Base-by-base conservation (phyloP, 176 grass and related monocot genomes). In the Paspalum vaginatum region DNA sequence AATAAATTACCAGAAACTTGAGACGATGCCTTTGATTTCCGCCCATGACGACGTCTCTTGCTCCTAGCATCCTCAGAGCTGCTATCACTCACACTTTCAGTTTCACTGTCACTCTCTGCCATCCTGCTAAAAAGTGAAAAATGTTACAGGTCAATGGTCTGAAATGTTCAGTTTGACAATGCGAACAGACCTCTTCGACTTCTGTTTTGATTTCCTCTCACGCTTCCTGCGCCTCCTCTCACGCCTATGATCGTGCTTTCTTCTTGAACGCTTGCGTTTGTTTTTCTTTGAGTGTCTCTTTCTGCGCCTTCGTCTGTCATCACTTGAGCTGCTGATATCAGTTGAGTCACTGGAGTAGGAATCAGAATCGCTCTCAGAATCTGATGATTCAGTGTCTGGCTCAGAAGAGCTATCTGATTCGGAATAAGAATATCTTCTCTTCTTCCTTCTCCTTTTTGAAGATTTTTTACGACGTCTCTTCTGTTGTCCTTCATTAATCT, bases 251-350 rank as follows among this genome's bases (percentile, higher is more conserved):
- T 95, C 97, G 52, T 84, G 91, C 81, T 88, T 96, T 84, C 97
- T 84, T 85, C 80, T 96, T 68, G 79, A 73, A 65, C 74, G 90
- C 84, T 93, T 99, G 61, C 72, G 71, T 66, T 99, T 98, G 40
- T 89, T 89, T 82, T 74, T 90, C 73, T 78, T 99, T 2, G 84
- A 89, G 52, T 82, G 80, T 60, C 80, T 94, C 88, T 84, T 99
- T 79, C 68, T 85, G 38, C 58, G 85, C 76, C 68, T 91, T 68
- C 88, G 88, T 57, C 89, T 73, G 44, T 96, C 97, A 84, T 93
- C 90, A 84, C 92, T 95, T 88, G 97, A 99, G 57, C 90, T 95
- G 70, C 97, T 99, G 67, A 93, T 48, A 82, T 93, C 93, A 54
- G 97, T 93, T 24, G 76, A 81, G 20, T 91, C 87, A 47, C 89